phyloP scores from a whole-genome alignment of 805 yeast species.

The Teunomyces kruisii region DNA sequence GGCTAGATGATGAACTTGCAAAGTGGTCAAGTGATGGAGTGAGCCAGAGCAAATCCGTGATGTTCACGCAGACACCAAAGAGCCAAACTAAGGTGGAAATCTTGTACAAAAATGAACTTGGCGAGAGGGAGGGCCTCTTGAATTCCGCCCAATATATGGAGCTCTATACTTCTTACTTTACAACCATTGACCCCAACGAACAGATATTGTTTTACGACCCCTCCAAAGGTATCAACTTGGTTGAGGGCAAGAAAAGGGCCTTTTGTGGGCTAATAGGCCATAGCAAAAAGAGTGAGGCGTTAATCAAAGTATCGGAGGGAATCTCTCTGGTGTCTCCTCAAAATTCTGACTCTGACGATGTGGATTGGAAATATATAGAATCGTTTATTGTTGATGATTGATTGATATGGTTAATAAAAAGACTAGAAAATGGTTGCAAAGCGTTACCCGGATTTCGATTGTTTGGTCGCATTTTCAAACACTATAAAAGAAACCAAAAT shows the following conservation, averaged over 20 bases:
- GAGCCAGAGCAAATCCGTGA: background rate
- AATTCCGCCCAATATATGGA: slow-evolving; percentile 36
- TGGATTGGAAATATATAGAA: slow-evolving; percentile 2
- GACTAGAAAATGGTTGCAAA: background rate
- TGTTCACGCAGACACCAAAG: background rate
- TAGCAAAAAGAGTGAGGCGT: slow-evolving; percentile 11
- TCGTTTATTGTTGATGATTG: slow-evolving; percentile 2
- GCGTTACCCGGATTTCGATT: slow-evolving; percentile 9
- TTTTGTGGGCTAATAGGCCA: slow-evolving; percentile 15
- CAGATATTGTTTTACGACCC: slow-evolving; percentile 9
- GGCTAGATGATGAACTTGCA: slow-evolving; percentile 23
- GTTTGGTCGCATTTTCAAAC: background rate
- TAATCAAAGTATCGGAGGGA: background rate
- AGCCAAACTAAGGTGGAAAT: slow-evolving; percentile 12
- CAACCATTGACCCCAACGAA: slow-evolving; percentile 20
- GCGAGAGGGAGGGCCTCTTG: slow-evolving; percentile 39
- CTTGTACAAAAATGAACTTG: slow-evolving; percentile 19
- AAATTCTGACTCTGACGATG: background rate
- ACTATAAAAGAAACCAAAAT: slow-evolving; percentile 14
- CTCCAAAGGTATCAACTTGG: slow-evolving; percentile 4
- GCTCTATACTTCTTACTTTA: slow-evolving; percentile 40
- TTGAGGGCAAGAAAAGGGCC: background rate
- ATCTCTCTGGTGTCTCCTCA: background rate
- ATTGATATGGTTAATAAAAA: background rate
- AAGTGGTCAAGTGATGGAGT: slow-evolving; percentile 8